Evolutionary conservation across 2,329 filamentous ascomycete genomes (phyloP).

Genomic region (Sphaerulina vaccinii): DNA sequence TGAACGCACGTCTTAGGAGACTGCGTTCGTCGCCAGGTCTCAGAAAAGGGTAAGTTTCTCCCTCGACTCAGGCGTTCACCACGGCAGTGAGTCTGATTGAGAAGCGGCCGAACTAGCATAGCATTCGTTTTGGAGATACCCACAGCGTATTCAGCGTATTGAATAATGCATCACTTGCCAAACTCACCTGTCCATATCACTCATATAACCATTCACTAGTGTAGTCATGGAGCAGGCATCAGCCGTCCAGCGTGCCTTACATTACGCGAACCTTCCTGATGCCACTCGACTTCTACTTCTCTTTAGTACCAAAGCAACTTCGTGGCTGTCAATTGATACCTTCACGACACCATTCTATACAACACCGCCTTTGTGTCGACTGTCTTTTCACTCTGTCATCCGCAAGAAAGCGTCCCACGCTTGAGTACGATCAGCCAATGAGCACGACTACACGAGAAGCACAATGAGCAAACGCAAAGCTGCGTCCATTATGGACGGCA

Average conservation of each 20-base stretch:
- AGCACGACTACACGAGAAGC: not conserved
- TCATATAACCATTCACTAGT: not conserved
- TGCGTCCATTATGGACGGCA: not conserved
- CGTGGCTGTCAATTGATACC: not conserved
- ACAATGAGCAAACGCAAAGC: conserved; percentile 10
- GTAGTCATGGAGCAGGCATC: not conserved
- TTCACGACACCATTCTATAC: not conserved
- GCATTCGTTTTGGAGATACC: not conserved
- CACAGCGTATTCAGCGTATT: not conserved
- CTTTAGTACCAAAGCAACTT: not conserved
- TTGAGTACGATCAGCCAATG: not conserved
- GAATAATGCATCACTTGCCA: not conserved
- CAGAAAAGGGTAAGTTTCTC: not conserved
- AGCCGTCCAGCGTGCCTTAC: not conserved
- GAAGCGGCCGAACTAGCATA: too few species aligned
- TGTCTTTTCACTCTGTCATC: too few species aligned
- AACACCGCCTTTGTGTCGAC: too few species aligned
- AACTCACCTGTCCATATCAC: not conserved
- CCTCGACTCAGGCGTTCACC: too few species aligned
- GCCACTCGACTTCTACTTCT: not conserved
- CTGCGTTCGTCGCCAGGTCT: not conserved
- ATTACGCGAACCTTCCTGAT: not conserved
- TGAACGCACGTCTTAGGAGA: conserved; percentile 1
- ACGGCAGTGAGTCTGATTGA: too few species aligned
- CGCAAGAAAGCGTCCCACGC: too few species aligned